phyloP scores from a whole-genome alignment of 164 flowering plant species.

The Vitis labrusca region DNA sequence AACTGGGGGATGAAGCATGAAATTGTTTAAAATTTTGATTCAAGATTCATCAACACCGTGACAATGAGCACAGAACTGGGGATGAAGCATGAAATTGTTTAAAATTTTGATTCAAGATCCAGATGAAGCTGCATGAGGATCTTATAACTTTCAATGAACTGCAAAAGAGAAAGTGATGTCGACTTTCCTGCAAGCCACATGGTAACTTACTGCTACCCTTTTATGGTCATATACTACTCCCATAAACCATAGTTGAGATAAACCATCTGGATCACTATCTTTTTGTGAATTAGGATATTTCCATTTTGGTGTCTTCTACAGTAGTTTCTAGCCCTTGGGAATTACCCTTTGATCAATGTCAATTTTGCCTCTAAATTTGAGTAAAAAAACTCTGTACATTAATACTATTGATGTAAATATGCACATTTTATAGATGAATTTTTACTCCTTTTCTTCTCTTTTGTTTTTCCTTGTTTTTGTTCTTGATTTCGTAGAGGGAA shows the following conservation, averaged over 20 bases:
- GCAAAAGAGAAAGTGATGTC: neutral
- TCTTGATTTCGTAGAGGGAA: too few relatives aligned
- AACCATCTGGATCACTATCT: neutral
- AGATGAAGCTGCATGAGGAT: slow-evolving; percentile 4
- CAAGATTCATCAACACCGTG: slow-evolving; percentile 2
- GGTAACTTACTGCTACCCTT: neutral
- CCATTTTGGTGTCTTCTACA: slow-evolving; percentile 9
- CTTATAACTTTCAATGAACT: neutral
- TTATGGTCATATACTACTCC: neutral
- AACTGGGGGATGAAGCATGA: slow-evolving; percentile 19
- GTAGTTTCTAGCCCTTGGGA: neutral
- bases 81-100: slow-evolving; percentile 14
- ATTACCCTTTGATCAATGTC: too few relatives aligned
- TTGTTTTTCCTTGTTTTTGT: too few relatives aligned
- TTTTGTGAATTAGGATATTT: neutral
- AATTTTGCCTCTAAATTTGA: too few relatives aligned
- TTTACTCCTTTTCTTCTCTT: too few relatives aligned
- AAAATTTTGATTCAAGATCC: slow-evolving; percentile 17
- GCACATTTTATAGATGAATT: too few relatives aligned
- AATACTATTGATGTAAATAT: too few relatives aligned
- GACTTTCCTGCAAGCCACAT: neutral
- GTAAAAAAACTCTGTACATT: too few relatives aligned
- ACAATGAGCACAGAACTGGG: slow-evolving; percentile 7
- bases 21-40: slow-evolving; percentile 15
- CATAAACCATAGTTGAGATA: neutral